phyloP scores from a whole-genome alignment of 768 basidiomycete genomes.

The Calocybe indica region DNA sequence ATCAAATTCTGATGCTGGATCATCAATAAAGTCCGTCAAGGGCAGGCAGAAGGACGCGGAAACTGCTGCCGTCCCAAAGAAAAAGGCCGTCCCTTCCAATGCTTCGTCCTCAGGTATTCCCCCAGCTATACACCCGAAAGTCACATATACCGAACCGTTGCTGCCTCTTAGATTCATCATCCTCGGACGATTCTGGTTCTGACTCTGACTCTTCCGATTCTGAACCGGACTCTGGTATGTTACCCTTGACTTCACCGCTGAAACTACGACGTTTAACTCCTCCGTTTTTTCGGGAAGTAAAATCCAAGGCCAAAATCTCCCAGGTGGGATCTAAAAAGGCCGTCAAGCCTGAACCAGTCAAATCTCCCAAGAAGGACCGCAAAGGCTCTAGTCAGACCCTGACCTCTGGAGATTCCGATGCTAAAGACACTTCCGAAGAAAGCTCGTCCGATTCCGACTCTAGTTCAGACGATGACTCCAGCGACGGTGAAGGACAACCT shows the following conservation, averaged over 20 bases:
- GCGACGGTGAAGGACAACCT: constrained; percentile 10
- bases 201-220: constrained; percentile 23
- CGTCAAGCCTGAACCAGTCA: constrained; percentile 3
- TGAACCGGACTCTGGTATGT: constrained; percentile 22
- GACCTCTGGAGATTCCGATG: constrained; percentile 9
- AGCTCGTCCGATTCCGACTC: constrained; percentile 5
- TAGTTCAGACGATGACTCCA: constrained; percentile 7
- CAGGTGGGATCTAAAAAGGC: constrained; percentile 7
- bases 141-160: no score
- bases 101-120: constrained; percentile 9
- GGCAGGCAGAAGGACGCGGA: background rate
- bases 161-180: constrained; percentile 6
- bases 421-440: no score
- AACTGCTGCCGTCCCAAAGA: no score
- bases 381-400: constrained; percentile 14
- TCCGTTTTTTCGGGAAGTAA: no score
- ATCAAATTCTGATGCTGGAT: constrained; percentile 11
- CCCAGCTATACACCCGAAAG: no score
- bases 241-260: no score
- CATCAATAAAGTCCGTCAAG: background rate
- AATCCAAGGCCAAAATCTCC: constrained; percentile 1
- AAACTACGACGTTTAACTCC: no score
- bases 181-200: constrained; percentile 15
- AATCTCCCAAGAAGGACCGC: constrained; percentile 3
- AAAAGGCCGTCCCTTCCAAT: no score